Base-by-base conservation (phyloP, 768 basidiomycete genomes). In the Mycena galopus region DNA sequence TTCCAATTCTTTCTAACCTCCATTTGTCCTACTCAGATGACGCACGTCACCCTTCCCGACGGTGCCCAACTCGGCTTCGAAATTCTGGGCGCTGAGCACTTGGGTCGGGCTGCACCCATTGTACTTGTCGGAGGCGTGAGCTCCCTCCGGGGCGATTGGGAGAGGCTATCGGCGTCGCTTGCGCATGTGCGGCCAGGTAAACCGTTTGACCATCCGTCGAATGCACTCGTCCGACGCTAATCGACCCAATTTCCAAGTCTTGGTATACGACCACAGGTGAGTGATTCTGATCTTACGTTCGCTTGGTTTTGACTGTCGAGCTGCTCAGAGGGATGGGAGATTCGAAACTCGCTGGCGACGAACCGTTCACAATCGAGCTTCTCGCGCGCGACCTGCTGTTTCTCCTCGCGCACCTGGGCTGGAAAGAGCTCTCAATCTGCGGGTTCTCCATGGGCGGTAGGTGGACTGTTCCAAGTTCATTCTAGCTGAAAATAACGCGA, bases 391-490 rank as follows among this genome's bases (percentile, higher is more conserved):
- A 89, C 72, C 77, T 89, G 39, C 77, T 83, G 11, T 78, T 74
- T 53, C 81, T 89, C n/a, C 72, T 88, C 12, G 69, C 77, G 23
- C 73, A 75, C 57, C 70, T 89, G 21, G 75, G 78, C 21, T 88
- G 87, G 86, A 82, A 79, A 64, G 77, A 85, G 57, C 68, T 89
- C 30, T 79, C 84, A 10, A 72, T 89, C 10, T 86, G 87, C 64
- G 87, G 87, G 4, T 87, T 84, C 77, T 89, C 88, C 2, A 88
- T 89, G 87, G 88, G 88, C 65, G 88, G 87, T 87, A 73, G 10
- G 21, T 39, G 12, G 11, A 21, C 17, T 12, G 42, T 3, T n/a
- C 32, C 23, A 29, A 65, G 23, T 70, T 27, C 25, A 19, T 27
- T n/a, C n/a, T n/a, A n/a, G n/a, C n/a, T n/a, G n/a, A 19, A 50